Percentiles rank a stretch among this genome's conserved stretches.
These are phyloP conservation scores for Croton laevigatus DNA, from an alignment of 441 rosid species.

Conservation along the genomic window DNA sequence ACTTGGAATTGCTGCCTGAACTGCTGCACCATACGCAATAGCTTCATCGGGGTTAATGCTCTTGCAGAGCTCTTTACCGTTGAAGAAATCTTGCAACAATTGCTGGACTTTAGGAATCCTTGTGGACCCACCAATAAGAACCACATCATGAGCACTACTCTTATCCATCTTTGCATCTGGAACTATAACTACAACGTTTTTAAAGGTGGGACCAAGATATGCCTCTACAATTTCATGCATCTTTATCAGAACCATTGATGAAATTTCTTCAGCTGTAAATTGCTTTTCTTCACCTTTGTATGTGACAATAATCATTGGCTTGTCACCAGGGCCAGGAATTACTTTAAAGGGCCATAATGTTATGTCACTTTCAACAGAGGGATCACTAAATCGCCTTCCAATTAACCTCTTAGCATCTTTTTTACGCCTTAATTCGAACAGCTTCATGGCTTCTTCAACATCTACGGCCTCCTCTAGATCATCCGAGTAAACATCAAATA, in stretches of 20 bases:
- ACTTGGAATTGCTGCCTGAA: conserved; percentile 68
- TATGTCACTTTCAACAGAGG: conserved; percentile 57
- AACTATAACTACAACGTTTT: conserved; percentile 65
- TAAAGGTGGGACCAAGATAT: conserved; percentile 45
- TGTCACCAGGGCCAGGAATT: conserved; percentile 61
- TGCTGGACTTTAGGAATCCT: conserved; percentile 83
- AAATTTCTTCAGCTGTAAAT: conserved; percentile 52
- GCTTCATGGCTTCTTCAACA: too few relatives aligned
- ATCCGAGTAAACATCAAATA: too few relatives aligned
- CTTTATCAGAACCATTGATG: conserved; percentile 58
- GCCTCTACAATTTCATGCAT: conserved; percentile 76
- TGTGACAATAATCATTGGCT: conserved; percentile 60
- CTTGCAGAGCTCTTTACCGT: conserved; percentile 76
- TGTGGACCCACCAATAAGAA: conserved; percentile 80
- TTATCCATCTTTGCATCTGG: conserved; percentile 84
- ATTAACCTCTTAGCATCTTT: conserved; percentile 87
- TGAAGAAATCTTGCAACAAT: conserved; percentile 71
- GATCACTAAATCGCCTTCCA: conserved; percentile 58
- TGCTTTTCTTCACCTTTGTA: conserved; percentile 65
- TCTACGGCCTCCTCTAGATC: too few relatives aligned
- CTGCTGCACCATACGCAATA: conserved; percentile 80
- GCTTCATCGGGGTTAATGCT: conserved; percentile 78
- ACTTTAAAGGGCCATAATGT: conserved; percentile 76
- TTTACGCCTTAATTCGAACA: too few relatives aligned
- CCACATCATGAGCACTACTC: conserved; percentile 65